Base-by-base conservation (phyloP, 345 rosid species). In the Brassica juncea region DNA sequence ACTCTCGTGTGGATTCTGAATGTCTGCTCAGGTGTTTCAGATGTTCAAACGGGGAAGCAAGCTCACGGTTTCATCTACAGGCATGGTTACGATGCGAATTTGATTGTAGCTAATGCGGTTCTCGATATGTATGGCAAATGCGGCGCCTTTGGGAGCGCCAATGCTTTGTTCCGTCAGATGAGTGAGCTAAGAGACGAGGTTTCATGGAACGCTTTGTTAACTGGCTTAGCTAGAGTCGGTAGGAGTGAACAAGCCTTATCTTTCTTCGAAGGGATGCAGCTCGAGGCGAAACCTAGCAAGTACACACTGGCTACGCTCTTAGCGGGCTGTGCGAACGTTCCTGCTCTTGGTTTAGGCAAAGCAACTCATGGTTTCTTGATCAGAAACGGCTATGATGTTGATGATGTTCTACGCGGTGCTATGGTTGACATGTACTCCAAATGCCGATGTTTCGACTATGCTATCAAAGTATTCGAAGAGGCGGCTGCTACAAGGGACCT, bases 121-220 rank as follows among this genome's bases (percentile, higher is more conserved):
- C 84, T 94, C 49, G 86, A 90, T 82, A 94, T 94, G 97, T 82
- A 82, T 42, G 84, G 76, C 8, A 82, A 73, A 73, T 78, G 84
- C 7, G 84, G 84, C 19, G 57, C 68, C 31, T 32, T 82, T 49
- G 67, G 55, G 32, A 74, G 79, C 49, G 84, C 84, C 4, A 57
- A 70, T 72, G 55, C 65, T 76, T 90, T 89, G 89, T 94, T 94
- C 84, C 73, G 73, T 52, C 88, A 86, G 80, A 89, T 94, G 93
- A 87, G 90, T 74, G 84, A 78, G 52, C 78, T 80, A 47, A 83
- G 93, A 27, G 96, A 91, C 57, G 82, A 30, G n/a, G 83, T 91
- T 77, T 90, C 97, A 15, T 94, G 97, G 98, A 94, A 94, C 78
- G 83, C 89, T 78, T 74, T 92, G 78, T 85, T 92, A 81, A 83